Evolutionary conservation across 805 yeast genomes (phyloP).

Genomic region (Schwanniomyces occidentalis): DNA sequence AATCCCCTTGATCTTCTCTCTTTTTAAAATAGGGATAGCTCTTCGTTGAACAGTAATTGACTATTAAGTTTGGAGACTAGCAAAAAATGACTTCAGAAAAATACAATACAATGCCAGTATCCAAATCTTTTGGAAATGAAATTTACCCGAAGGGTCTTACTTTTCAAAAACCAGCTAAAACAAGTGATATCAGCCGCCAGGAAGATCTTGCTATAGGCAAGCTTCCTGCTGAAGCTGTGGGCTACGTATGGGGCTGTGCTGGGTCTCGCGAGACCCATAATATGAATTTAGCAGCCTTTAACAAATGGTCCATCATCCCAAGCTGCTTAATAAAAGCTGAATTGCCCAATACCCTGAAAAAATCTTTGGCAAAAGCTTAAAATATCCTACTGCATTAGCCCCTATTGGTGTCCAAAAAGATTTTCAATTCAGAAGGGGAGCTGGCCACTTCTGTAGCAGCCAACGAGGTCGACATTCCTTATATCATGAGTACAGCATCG

Average conservation of each 20-base stretch:
- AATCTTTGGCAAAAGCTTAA: constrained; percentile 21
- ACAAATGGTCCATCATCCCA: neutral
- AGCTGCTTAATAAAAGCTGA: neutral
- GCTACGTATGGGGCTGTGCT: constrained; percentile 1
- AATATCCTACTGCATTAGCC: constrained; percentile 20
- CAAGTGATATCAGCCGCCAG: too few relatives aligned
- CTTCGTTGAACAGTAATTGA: too few relatives aligned
- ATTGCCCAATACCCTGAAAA: neutral
- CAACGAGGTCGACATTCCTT: constrained; percentile 19
- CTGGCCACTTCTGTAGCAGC: constrained; percentile 22
- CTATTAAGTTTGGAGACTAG: too few relatives aligned
- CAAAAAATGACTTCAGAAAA: too few relatives aligned
- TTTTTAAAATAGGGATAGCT: too few relatives aligned
- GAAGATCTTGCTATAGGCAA: neutral
- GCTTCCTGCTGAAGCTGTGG: neutral
- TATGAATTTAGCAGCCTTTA: neutral
- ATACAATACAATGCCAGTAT: too few relatives aligned
- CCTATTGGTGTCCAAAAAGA: constrained; percentile 25
- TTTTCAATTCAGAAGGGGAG: constrained; percentile 21
- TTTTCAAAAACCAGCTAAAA: too few relatives aligned
- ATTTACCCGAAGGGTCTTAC: too few relatives aligned
- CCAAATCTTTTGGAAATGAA: too few relatives aligned
- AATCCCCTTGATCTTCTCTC: too few relatives aligned
- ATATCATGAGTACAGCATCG: constrained; percentile 22
- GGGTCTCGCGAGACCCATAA: neutral